Base-by-base conservation (phyloP, 169 alveolate genomes). In the Eimeria necatrix region DNA sequence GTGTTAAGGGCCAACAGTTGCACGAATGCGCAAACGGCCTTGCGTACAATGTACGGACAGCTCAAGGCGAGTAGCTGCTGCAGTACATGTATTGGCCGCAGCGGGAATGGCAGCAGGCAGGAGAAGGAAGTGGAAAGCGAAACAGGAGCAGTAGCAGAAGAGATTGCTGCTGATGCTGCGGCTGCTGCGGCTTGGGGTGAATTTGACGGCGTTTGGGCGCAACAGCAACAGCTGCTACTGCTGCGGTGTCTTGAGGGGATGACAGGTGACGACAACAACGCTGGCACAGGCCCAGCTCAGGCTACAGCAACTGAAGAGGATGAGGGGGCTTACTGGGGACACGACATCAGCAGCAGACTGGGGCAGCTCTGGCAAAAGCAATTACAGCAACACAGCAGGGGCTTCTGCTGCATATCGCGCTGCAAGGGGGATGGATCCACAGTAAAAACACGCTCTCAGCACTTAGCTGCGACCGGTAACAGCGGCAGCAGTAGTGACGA, bases 121-220 rank as follows among this genome's bases (percentile, higher is more conserved):
- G 73, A 76, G 68, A 18, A 51, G 52, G 89, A 60, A 60, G 60
- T 20, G 4, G 80, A 9, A n/a, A 20, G 20, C 24, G 92, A 84
- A 32, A 46, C 89, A 80, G 92, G 78, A 84, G 74, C 59, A 26
- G 32, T 26, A 0, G 24, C 92, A 3, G 92, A 84, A 9, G 92
- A 84, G 60, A 53, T 84, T 84, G 92, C 92, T 18, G 78, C 92
- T 60, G 92, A 84, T n/a, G 92, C 92, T 84, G 92, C 92, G 22
- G 92, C 92, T 32, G 68, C 92, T 60, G 92, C 92, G 7, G 92
- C 92, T 4, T 84, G 92, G 92, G 92, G 92, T 6, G 92, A 84
- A 32, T 3, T 56, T 20, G 80, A 41, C 24, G 49, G 24, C 12
- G 24, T 60, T 4, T 84, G 78, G 46, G 80, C 80, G 60, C 92